phyloP scores from a whole-genome alignment of 169 alveolate genomes.

The Plasmodium knowlesi region DNA sequence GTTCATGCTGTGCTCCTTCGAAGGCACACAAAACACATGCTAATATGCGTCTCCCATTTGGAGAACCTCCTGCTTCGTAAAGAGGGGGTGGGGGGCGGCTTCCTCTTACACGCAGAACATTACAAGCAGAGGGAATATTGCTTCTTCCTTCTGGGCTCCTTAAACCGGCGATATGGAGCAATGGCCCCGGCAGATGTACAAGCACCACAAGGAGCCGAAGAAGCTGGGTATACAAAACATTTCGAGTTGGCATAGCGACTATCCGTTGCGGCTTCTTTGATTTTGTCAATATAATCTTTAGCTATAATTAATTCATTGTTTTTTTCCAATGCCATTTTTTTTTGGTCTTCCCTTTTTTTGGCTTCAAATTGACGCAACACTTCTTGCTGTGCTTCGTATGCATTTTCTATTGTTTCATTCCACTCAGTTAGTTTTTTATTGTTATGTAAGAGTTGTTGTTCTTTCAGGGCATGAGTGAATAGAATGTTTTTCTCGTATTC shows the following conservation, averaged over 20 bases:
- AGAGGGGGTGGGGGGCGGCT: too few relatives aligned
- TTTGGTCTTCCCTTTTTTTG: conserved; percentile 15
- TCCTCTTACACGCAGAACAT: neutral
- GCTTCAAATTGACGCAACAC: conserved; percentile 65
- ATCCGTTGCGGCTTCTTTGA: conserved; percentile 76
- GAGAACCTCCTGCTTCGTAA: neutral
- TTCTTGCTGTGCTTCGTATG: conserved; percentile 73
- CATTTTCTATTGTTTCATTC: conserved; percentile 45
- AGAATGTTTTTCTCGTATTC: conserved; percentile 59
- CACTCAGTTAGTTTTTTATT: conserved; percentile 44
- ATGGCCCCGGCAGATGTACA: conserved; percentile 91
- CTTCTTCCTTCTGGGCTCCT: conserved; percentile 55
- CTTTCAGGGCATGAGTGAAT: conserved; percentile 56
- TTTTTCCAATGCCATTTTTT: conserved; percentile 45
- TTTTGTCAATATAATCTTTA: conserved; percentile 70
- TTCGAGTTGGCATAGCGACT: conserved; percentile 80
- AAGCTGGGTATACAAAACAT: conserved; percentile 90
- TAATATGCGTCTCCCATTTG: neutral
- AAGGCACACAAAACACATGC: neutral
- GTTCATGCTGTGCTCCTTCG: neutral
- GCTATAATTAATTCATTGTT: conserved; percentile 75
- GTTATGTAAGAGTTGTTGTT: conserved; percentile 55
- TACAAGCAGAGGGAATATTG: conserved; percentile 55
- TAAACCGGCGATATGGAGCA: conserved; percentile 83
- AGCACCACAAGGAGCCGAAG: conserved; percentile 87